Percentiles rank a stretch among this genome's conserved stretches.
Evolutionary conservation across 2,329 filamentous ascomycete genomes (phyloP).

Genomic region (Hortaea sp.): DNA sequence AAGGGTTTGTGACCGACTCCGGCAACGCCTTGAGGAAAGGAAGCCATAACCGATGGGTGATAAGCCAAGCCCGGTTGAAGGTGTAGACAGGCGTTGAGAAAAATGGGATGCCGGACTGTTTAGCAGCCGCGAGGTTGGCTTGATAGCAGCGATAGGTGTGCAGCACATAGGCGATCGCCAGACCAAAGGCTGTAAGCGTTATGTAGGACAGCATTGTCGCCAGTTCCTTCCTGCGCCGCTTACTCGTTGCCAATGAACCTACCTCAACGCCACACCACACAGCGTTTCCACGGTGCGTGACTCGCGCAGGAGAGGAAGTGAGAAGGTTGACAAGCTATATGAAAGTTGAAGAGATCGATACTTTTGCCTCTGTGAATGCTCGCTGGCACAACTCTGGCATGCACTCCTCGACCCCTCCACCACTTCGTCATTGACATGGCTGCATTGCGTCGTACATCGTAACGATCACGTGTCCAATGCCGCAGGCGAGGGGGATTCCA

Average conservation of each 20-base stretch:
- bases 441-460: too few relatives aligned
- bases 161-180: slow-evolving; percentile 25
- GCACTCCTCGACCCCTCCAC: too few relatives aligned
- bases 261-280: background rate
- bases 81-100: slow-evolving; percentile 34
- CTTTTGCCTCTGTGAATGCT: background rate
- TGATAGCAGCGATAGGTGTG: slow-evolving; percentile 28
- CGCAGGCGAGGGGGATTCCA: too few relatives aligned
- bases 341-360: background rate
- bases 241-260: too few relatives aligned
- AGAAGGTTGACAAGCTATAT: background rate
- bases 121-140: slow-evolving; percentile 34
- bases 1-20: slow-evolving; percentile 43
- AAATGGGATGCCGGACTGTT: slow-evolving; percentile 37
- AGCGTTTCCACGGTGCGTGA: background rate
- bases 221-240: background rate
- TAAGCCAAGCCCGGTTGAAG: slow-evolving; percentile 46
- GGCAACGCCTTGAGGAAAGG: slow-evolving; percentile 49
- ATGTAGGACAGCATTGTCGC: slow-evolving; percentile 19
- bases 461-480: too few relatives aligned
- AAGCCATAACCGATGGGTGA: slow-evolving; percentile 45
- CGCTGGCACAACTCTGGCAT: background rate
- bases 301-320: background rate
- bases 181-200: slow-evolving; percentile 17
- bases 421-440: too few relatives aligned